These are phyloP conservation scores for Hymenoscyphus fraxineus DNA, from an alignment of 2,329 filamentous ascomycete species.

Conservation along the genomic window DNA sequence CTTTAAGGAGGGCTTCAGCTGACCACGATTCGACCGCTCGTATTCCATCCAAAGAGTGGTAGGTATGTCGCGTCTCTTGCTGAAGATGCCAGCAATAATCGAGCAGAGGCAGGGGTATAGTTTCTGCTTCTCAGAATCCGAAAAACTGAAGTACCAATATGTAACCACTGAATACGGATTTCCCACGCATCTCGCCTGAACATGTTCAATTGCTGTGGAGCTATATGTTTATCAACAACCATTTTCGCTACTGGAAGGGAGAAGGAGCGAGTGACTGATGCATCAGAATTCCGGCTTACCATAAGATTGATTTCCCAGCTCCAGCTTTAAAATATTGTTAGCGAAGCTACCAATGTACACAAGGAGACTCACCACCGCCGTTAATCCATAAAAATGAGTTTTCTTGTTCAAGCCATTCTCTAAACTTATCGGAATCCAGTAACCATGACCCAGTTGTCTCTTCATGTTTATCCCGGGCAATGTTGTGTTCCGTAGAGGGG, in stretches of 20 bases:
- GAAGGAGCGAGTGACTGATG: neutral
- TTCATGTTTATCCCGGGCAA: conserved; percentile 13
- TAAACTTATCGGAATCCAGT: conserved; percentile 8
- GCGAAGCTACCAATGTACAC: neutral
- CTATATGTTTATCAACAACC: neutral
- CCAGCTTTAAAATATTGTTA: conserved; percentile 8
- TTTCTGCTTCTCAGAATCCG: conserved; percentile 11
- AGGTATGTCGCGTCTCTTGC: conserved; percentile 13
- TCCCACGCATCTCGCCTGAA: conserved; percentile 8
- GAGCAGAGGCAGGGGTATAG: conserved; percentile 14
- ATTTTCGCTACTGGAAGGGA: neutral
- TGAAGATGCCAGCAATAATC: conserved; percentile 14
- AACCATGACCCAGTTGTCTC: conserved; percentile 19
- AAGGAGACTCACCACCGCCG: conserved; percentile 13
- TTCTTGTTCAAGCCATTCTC: conserved; percentile 1
- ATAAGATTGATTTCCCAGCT: conserved; percentile 17
- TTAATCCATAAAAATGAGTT: conserved; percentile 20
- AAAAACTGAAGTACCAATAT: conserved; percentile 21
- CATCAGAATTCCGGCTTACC: neutral
- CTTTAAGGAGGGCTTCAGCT: conserved; percentile 9
- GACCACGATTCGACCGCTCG: conserved; percentile 10
- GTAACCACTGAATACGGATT: conserved; percentile 2
- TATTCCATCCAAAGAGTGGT: conserved; percentile 2
- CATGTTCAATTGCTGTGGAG: conserved; percentile 16
- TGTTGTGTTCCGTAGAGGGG: conserved; percentile 18